Conservation (phyloP, 805 yeast genomes). For the Suhomyces kilbournensis region DNA sequence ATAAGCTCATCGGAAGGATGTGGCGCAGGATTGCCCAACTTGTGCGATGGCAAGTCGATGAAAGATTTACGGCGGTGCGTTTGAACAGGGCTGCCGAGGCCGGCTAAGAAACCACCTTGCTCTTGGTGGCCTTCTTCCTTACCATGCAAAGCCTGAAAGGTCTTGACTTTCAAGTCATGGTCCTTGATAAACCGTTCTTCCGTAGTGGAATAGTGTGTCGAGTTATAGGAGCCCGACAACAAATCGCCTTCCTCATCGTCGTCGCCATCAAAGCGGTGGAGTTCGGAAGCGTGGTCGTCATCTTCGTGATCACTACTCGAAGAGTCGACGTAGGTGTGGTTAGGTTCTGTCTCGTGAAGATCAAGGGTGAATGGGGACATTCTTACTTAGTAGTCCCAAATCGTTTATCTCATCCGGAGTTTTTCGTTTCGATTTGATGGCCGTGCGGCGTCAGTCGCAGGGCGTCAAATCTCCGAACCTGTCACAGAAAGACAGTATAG, state of each 20-base stretch:
- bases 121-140: constrained; percentile 7
- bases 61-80: constrained; percentile 28
- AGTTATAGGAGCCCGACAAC: constrained; percentile 30
- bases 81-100: constrained; percentile 6
- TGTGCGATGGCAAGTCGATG: constrained; percentile 34
- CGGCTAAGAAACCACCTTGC: not conserved
- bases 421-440: not conserved
- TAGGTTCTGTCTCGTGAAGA: not conserved
- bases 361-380: constrained; percentile 6
- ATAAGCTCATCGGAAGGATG: constrained; percentile 67
- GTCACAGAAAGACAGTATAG: not conserved
- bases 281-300: constrained; percentile 1
- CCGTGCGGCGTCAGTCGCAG: not conserved
- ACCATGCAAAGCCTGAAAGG: constrained; percentile 48
- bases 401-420: not conserved
- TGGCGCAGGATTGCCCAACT: constrained; percentile 8
- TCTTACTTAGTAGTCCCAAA: not conserved
- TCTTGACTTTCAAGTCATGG: constrained; percentile 63
- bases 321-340: not conserved
- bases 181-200: constrained; percentile 65
- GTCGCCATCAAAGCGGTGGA: constrained; percentile 5
- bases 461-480: not conserved
- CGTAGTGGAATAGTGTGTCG: constrained; percentile 60
- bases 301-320: not conserved
- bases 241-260: constrained; percentile 20